Evolutionary conservation across 768 basidiomycete species (phyloP).

Genomic region (Naganishia antarctica): DNA sequence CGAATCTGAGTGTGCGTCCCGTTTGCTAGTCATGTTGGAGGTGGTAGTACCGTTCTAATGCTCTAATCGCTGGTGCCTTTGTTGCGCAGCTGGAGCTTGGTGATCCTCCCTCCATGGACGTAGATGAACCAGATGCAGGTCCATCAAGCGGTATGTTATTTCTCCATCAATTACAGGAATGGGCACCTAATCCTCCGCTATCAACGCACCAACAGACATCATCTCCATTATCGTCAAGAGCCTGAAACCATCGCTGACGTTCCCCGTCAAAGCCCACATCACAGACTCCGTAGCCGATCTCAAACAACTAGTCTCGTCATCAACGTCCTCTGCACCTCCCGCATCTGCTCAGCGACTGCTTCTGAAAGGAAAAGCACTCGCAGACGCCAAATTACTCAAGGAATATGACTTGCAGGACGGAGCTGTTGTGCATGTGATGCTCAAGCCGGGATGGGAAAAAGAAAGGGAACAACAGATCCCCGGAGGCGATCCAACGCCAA

Average conservation of each 20-base stretch:
- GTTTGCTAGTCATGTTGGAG: too few species aligned
- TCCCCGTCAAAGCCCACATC: slow-evolving; percentile 62
- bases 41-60: not conserved
- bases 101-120: slow-evolving; percentile 15
- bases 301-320: slow-evolving; percentile 65
- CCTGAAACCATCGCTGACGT: slow-evolving; percentile 73
- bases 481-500: slow-evolving; percentile 22
- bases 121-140: not conserved
- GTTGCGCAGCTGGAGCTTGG: slow-evolving; percentile 23
- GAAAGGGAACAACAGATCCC: slow-evolving; percentile 6
- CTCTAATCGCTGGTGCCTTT: not conserved
- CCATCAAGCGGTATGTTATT: slow-evolving; percentile 28
- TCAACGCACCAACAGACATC: slow-evolving; percentile 47
- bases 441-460: slow-evolving; percentile 65
- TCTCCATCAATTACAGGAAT: not conserved
- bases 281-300: slow-evolving; percentile 78
- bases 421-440: slow-evolving; percentile 76
- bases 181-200: too few species aligned
- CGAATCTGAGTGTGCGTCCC: slow-evolving; percentile 42
- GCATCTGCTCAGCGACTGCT: slow-evolving; percentile 77
- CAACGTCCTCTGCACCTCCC: slow-evolving; percentile 54
- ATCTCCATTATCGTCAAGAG: slow-evolving; percentile 82
- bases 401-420: slow-evolving; percentile 82
- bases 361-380: slow-evolving; percentile 88
- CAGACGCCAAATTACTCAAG: slow-evolving; percentile 78